Evolutionary conservation across 208 protist species (phyloP).

Genomic region (Trypanosoma lewisi): DNA sequence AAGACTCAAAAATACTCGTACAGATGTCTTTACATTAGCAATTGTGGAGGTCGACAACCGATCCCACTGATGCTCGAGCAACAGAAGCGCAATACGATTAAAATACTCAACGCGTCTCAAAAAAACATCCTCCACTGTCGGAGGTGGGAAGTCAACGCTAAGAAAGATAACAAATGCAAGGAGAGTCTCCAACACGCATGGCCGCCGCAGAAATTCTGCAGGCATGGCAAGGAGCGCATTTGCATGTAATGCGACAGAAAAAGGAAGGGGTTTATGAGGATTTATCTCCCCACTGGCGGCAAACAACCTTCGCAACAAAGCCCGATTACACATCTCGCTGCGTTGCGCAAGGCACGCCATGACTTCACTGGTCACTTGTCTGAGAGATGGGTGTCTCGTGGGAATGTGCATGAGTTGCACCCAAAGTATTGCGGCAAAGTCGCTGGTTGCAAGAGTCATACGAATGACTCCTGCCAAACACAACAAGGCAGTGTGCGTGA

Average conservation of each 20-base stretch:
- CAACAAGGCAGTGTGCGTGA: constrained; percentile 56
- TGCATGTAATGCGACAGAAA: constrained; percentile 16
- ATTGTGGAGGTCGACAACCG: constrained; percentile 32
- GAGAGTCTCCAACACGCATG: constrained; percentile 12
- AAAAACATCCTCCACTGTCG: constrained; percentile 29
- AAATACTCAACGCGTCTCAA: constrained; percentile 58
- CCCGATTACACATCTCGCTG: constrained; percentile 16
- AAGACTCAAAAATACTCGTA: constrained; percentile 39
- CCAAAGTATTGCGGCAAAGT: constrained; percentile 42
- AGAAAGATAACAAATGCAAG: constrained; percentile 20
- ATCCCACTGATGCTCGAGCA: constrained; percentile 46
- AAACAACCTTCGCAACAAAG: constrained; percentile 13
- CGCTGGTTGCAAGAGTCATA: constrained; percentile 43
- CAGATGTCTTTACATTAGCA: constrained; percentile 31
- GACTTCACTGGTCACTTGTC: constrained; percentile 21
- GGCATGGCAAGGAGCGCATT: constrained; percentile 28
- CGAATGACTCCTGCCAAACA: constrained; percentile 38
- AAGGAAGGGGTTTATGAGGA: constrained; percentile 2
- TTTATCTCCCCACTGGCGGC: constrained; percentile 5
- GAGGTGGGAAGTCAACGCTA: constrained; percentile 35
- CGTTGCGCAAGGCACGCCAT: constrained; percentile 30
- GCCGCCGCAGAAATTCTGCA: constrained; percentile 1
- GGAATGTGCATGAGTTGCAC: constrained; percentile 42
- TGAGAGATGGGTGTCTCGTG: constrained; percentile 34
- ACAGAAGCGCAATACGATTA: constrained; percentile 45